Evolutionary conservation across 2,329 filamentous ascomycete species (phyloP), one percentile per base, ranked within the genome.

Genomic region (Davidsoniella virescens): DNA sequence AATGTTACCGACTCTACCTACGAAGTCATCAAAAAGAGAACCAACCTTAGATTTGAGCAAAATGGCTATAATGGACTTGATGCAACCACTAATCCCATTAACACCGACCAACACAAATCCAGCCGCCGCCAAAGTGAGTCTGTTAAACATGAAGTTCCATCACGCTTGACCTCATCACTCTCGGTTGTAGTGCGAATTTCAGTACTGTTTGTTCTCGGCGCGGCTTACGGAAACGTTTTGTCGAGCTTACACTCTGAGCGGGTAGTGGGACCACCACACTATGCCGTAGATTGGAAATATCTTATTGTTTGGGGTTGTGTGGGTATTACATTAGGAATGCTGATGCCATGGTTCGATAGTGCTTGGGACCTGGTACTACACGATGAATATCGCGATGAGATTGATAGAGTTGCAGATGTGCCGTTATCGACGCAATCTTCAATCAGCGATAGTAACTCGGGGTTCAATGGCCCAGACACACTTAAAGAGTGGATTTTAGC

Each of bases 321-420:
- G 0, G 88, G 87, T 14, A 77, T 94, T 4, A 70, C 75, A 0
- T 66, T 95, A 20, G 92, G 92, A 5, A 82, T 79, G 52, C 64
- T 93, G 47, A 66, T 96, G 52, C 92, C 92, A 1, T 90, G 82
- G 75, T 75, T 94, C 17, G 92, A 98, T 62, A 68, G 73, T 9
- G 63, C 87, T 8, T 92, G 84, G 77, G 78, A 82, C 54, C 68
- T 72, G 41, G 29, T 33, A 33, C 63, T 67, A 6, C 66, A 71
- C 23, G 41, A 45, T 56, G 67, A 68, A 7, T 59, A 62, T 18
- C 17, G 29, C 12, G n/a, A n/a, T 40, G 62, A 62, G 10, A 59
- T 60, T 5, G 59, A 60, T 25, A 60, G 63, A 10, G 59, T 59
- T 12, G 61, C 59, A 3, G 63, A 62, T 7, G 26, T 58, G 49